Base-by-base conservation (phyloP, 805 yeast genomes). In the Kluyveromyces lactis region DNA sequence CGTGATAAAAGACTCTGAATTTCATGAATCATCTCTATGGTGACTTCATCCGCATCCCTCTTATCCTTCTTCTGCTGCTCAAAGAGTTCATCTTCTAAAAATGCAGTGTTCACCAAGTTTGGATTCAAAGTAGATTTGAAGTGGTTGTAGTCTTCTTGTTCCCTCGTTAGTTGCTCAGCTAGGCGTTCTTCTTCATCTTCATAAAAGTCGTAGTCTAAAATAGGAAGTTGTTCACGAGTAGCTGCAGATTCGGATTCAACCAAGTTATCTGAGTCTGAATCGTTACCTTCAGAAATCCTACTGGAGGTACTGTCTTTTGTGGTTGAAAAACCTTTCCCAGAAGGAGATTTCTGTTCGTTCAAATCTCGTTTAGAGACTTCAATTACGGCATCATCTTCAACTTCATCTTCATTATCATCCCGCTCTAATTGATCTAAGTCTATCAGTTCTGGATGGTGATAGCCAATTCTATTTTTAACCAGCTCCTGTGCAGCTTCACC, bases 21-120 rank as follows among this genome's bases (percentile, higher is more conserved):
- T 55, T 92, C 97, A 28, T 70, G 68, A 18, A 90, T 73, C 97
- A 92, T 92, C 1, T 74, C 74, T 5, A 75, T 73, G 0, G 95
- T 83, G 1, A 90, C 96, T 50, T 84, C 94, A 53, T 92, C 97
- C 0, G 97, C 76, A 57, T 90, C 97, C 49, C 97, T 71, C 42
- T 78, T 74, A 24, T 84, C 86, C 46, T 75, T 78, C 28, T 68
- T 72, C 29, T 76, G 72, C 51, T 80, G 77, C 38, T 76, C 78
- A 48, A 70, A 77, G n/a, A 86, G 62, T 19, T 56, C 68, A 28
- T 66, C 67, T 7, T 74, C 69, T 41, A 60, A 44, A 39, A 60
- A 56, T 6, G 60, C 51, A 1, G 46, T 42, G 38, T 44, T 36
- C 38, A 42, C 35, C 4, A 48, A 39, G 21, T 41, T 42, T 3